Evolutionary conservation across 331 rosid genomes (phyloP).

Genomic region (Pyrus hybrid): DNA sequence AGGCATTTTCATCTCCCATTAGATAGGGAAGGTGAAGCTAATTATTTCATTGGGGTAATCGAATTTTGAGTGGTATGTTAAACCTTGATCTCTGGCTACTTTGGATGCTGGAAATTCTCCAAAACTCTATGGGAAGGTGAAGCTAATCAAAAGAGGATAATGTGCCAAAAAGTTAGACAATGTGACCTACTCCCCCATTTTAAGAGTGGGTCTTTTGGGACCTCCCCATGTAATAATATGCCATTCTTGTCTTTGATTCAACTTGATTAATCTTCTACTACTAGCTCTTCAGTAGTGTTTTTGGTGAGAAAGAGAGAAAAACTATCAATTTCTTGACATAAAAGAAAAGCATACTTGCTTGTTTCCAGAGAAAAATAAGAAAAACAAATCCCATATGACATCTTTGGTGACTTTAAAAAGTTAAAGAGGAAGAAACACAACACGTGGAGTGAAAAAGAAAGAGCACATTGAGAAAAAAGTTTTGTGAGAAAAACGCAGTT

Average conservation of each 20-base stretch:
- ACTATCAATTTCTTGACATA: not conserved
- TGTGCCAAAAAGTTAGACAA: conserved; percentile 29
- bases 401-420: not conserved
- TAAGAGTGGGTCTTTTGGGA: not conserved
- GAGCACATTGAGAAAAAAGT: not conserved
- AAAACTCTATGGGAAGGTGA: not conserved
- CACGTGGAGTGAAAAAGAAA: not conserved
- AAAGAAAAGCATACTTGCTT: not conserved
- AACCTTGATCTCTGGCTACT: not conserved
- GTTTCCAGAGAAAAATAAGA: not conserved
- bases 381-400: not conserved
- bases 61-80: not conserved
- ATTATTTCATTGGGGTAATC: not conserved
- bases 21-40: not conserved
- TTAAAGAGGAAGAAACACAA: not conserved
- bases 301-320: not conserved
- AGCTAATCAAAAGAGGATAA: conserved; percentile 2
- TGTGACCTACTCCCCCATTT: conserved; percentile 17
- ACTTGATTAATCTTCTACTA: not conserved
- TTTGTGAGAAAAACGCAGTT: not conserved
- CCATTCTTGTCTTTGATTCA: not conserved
- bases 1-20: no score
- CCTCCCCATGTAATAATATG: conserved; percentile 11
- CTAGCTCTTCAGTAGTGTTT: not conserved
- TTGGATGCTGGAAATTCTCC: not conserved